Evolutionary conservation across 139 green algal genomes (phyloP), one percentile per base, ranked within the genome.

Genomic region (Chlamydomonas incerta): DNA sequence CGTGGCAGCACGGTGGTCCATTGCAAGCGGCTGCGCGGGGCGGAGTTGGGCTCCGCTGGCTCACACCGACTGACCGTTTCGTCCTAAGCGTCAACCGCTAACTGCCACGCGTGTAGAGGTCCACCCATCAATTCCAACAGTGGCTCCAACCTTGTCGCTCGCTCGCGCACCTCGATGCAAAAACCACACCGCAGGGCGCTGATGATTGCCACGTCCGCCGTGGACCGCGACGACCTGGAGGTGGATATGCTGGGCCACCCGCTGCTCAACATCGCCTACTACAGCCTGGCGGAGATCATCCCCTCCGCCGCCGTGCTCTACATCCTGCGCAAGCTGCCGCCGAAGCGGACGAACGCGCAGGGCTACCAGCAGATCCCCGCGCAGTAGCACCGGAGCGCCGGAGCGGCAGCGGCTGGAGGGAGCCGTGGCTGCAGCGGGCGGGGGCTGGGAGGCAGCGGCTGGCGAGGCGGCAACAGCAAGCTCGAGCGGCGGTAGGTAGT

Each of bases 191-290:
- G 55, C 87, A 94, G 92, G 82, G 91, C 93, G 1, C 55, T 93
- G 5, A 93, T 98, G 72, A 91, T 96, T 47, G 95, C 93, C 1
- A 55, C 95, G 85, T 92, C 91, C 3, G 93, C 93, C 1, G 88
- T 93, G 0, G 91, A 95, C 83, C 84, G 65, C 35, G 58, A 83
- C 34, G 86, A 95, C 71, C 87, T 94, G 55, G 89, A 93, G 83
- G 83, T 95, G 10, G 90, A 95, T 70, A 86, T 95, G 57, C 57
- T 93, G 74, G 71, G 31, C 13, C 90, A 94, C 87, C 91, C 91
- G 0, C 67, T 95, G 67, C 81, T 99, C 33, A 99, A 99, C 88
- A 71, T 96, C 11, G 69, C 97, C 50, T 99, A 98, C 88, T 99
- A 99, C 92, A 62, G 35, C 28, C 74, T 94, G 29, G 92, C 91